phyloP scores from a whole-genome alignment of 2,329 filamentous ascomycete species.

The Plenodomus lindquistii region DNA sequence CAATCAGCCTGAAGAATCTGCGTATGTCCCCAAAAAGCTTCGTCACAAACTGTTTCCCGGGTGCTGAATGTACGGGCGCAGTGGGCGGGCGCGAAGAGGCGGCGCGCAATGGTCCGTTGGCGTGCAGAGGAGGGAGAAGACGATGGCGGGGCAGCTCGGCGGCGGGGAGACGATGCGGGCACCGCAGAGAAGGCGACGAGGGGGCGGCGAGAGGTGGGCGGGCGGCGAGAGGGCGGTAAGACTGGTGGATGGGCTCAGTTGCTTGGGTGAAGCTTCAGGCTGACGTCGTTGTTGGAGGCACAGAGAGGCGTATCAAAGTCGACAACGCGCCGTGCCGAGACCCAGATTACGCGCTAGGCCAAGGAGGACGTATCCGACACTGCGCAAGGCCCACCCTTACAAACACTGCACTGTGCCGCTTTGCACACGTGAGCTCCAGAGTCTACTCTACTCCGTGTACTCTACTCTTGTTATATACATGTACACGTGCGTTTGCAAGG shows the following conservation, averaged over 20 bases:
- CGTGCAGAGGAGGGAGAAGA: constrained; percentile 34
- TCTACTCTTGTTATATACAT: no score
- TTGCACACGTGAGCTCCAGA: no score
- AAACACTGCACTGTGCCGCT: no score
- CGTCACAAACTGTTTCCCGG: constrained; percentile 10
- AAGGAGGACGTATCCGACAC: not conserved
- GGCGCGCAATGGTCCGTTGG: constrained; percentile 31
- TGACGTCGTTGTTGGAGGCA: not conserved
- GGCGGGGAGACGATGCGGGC: constrained; percentile 7
- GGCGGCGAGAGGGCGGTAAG: not conserved
- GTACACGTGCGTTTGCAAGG: no score
- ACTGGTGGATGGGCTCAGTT: constrained; percentile 1
- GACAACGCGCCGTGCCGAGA: not conserved
- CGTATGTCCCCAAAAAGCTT: constrained; percentile 25
- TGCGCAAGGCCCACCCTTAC: not conserved
- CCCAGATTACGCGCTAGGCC: not conserved
- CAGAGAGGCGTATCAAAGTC: not conserved
- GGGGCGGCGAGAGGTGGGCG: not conserved
- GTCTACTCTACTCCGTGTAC: no score
- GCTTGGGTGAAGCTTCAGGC: constrained; percentile 24
- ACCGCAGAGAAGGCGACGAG: not conserved
- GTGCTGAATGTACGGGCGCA: constrained; percentile 10
- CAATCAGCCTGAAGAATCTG: constrained; percentile 29
- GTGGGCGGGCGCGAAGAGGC: constrained; percentile 14
- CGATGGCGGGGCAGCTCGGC: constrained; percentile 40